Evolutionary conservation across 805 yeast genomes (phyloP), one percentile per base, ranked within the genome.

Genomic region (Metschnikowia lochheadii): DNA sequence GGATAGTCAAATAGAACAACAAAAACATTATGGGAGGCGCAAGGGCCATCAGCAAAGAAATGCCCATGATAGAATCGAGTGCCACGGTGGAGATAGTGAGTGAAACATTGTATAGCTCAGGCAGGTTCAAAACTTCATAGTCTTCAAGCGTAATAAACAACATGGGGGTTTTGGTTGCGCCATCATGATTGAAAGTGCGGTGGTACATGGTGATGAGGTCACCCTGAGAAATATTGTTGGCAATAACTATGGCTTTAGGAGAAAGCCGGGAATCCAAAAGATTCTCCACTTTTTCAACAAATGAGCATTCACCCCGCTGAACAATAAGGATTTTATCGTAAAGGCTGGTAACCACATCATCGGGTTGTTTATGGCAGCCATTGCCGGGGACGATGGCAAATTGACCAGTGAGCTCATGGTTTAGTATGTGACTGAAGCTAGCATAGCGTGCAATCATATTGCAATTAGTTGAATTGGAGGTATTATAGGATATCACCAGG

Each of bases 191-290:
- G 51, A 72, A 78, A 23, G 67, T 67, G 36, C 70, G 64, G 2
- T 81, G 75, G 59, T 73, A 81, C 85, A 81, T 81, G 21, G 83
- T 79, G 21, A 81, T 70, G 48, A 80, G 67, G 6, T 81, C 77
- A 17, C 70, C 61, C 36, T 62, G 60, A 6, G 76, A 75, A 49
- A 69, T 75, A 57, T 79, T 75, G 59, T 82, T 83, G 32, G 83
- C 85, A 7, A 83, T 73, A n/a, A 83, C 65, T 10, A 82, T 79
- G 5, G 81, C 80, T 13, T 53, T 60, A 0, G 85, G 85, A 13
- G 34, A 42, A n/a, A 62, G 44, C 7, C 47, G 45, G 17, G 62
- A 65, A 2, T 62, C 60, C 50, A 80, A 68, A 46, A 82, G 57
- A 49, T 72, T 70, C 37, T 67, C 57, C 15, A 82, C 77, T 57